Conservation (phyloP, 75 land plant species). For the Larix kaempferi region DNA sequence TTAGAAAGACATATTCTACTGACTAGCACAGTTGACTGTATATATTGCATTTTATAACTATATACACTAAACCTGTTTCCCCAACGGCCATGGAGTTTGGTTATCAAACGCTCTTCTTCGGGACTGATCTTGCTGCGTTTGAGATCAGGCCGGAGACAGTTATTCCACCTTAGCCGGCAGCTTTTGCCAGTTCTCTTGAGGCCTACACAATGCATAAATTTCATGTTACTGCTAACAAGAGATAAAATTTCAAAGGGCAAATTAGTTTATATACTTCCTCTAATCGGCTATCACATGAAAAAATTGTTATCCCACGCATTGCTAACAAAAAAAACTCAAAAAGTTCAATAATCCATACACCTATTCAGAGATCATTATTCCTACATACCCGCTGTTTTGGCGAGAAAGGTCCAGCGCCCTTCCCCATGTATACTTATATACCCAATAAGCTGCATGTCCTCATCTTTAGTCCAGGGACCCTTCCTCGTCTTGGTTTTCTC, state of each 20-base stretch:
- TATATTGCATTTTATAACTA: too few species aligned
- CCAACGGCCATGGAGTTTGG: conserved; percentile 29
- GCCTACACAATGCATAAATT: conserved; percentile 1
- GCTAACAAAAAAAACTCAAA: too few species aligned
- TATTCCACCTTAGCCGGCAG: conserved; percentile 43
- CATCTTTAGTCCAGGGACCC: conserved; percentile 87
- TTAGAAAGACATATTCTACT: too few species aligned
- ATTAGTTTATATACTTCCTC: too few species aligned
- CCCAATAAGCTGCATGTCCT: conserved; percentile 64
- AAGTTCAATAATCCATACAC: background rate
- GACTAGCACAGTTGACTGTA: too few species aligned
- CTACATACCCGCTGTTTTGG: conserved; percentile 48
- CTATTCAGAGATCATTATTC: background rate
- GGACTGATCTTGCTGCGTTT: conserved; percentile 32
- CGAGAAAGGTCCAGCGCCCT: conserved; percentile 82
- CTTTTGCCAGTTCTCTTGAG: conserved; percentile 39
- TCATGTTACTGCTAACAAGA: too few species aligned
- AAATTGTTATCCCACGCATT: too few species aligned
- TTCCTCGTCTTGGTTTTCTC: conserved; percentile 26
- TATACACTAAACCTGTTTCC: conserved; percentile 36
- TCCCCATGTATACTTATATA: conserved; percentile 82
- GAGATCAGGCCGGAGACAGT: conserved; percentile 36
- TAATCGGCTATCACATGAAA: too few species aligned
- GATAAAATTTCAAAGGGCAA: too few species aligned
- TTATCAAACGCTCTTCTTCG: conserved; percentile 40